Evolutionary conservation across 2,329 filamentous ascomycete species (phyloP).

Genomic region (Fusarium verticillioides): DNA sequence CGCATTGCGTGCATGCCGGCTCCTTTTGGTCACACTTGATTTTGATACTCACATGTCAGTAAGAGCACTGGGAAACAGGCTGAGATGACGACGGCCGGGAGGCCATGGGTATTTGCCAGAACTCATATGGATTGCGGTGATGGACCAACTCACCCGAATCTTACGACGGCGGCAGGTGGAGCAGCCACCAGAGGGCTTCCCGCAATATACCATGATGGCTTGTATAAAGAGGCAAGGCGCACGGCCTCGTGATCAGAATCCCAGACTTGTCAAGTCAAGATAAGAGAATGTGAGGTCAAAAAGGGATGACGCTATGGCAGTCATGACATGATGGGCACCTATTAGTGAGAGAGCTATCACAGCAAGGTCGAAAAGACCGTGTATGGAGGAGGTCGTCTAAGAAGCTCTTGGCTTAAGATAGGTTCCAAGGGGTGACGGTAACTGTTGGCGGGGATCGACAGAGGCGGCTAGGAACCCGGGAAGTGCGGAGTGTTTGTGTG

Average conservation of each 20-base stretch:
- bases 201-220: conserved; percentile 65
- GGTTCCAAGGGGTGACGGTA: not conserved
- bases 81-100: not conserved
- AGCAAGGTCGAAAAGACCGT: conserved; percentile 3
- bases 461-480: not conserved
- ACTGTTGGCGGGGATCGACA: not conserved
- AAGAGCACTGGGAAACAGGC: not conserved
- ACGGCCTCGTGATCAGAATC: not conserved
- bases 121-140: not conserved
- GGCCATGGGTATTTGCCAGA: not conserved
- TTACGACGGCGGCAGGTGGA: conserved; percentile 66
- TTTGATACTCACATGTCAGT: conserved; percentile 10
- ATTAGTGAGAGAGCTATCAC: not conserved
- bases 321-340: conserved; percentile 37
- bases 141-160: conserved; percentile 59
- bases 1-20: conserved; percentile 65
- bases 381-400: not conserved
- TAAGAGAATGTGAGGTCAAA: conserved; percentile 1
- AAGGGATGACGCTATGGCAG: conserved; percentile 20
- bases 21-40: conserved; percentile 63
- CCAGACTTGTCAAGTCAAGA: not conserved
- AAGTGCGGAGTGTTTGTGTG: not conserved
- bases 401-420: conserved; percentile 5
- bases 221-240: not conserved
- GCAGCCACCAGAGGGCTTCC: conserved; percentile 67